Conservation (phyloP, 169 alveolate genomes). For the Perkinsus olseni region DNA sequence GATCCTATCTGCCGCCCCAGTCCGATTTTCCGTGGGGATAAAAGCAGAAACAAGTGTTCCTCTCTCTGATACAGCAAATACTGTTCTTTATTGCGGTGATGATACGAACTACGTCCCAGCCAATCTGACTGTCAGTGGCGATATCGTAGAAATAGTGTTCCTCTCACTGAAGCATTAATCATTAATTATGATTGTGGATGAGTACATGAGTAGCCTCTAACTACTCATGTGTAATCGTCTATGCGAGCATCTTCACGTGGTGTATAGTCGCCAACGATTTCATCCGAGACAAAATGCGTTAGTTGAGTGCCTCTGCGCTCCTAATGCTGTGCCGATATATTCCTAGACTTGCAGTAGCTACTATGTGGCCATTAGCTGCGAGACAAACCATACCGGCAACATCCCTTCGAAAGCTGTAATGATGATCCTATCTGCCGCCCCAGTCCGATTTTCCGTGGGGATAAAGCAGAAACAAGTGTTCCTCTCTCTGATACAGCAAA, state of each 20-base stretch:
- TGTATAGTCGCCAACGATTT: neutral
- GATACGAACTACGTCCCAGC: neutral
- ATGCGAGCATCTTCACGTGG: neutral
- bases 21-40: neutral
- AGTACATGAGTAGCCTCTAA: neutral
- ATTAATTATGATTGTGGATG: neutral
- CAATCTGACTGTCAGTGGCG: neutral
- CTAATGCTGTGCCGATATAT: neutral
- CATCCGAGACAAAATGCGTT: neutral
- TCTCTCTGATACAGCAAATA: neutral
- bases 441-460: neutral
- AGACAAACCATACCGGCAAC: constrained; percentile 1
- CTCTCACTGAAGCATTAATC: neutral
- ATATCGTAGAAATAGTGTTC: neutral
- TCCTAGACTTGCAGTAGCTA: neutral
- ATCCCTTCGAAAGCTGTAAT: neutral
- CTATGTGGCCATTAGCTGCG: neutral
- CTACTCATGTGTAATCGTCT: neutral
- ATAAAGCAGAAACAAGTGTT: neutral
- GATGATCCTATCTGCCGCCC: neutral
- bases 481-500: neutral
- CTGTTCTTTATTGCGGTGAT: neutral
- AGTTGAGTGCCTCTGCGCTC: neutral
- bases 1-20: neutral
- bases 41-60: constrained; percentile 1